Evolutionary conservation across 345 rosid species (phyloP).

Genomic region (Rhizophora mangle): DNA sequence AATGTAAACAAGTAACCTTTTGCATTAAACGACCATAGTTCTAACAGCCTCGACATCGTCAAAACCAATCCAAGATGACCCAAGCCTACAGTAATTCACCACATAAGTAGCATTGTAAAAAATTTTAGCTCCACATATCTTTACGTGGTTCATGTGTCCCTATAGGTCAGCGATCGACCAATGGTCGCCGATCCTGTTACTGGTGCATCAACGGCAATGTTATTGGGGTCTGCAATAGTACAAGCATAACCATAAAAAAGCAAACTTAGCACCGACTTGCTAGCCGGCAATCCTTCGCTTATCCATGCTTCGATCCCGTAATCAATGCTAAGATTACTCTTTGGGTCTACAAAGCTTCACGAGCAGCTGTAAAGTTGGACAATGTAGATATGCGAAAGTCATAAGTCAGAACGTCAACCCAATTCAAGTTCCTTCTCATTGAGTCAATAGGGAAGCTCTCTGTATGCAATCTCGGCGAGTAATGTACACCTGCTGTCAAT

Average conservation of each 20-base stretch:
- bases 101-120: not conserved
- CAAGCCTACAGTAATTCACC: not conserved
- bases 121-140: not conserved
- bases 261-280: constrained; percentile 16
- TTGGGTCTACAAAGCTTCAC: too few species aligned
- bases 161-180: not conserved
- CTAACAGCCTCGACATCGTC: constrained; percentile 5
- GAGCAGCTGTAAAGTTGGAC: too few species aligned
- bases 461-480: too few species aligned
- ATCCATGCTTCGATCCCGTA: constrained; percentile 16
- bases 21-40: constrained; percentile 12
- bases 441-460: too few species aligned
- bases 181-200: constrained; percentile 15
- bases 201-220: constrained; percentile 15
- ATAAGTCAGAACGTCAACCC: too few species aligned
- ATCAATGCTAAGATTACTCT: constrained; percentile 7
- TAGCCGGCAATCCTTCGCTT: constrained; percentile 3
- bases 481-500: too few species aligned
- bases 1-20: constrained; percentile 6
- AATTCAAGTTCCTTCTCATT: too few species aligned
- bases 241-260: constrained; percentile 37
- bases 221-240: constrained; percentile 11
- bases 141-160: not conserved
- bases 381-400: too few species aligned
- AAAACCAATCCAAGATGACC: constrained; percentile 4